Evolutionary conservation across 2,329 filamentous ascomycete species (phyloP), one percentile per base, ranked within the genome.

Genomic region (Chaetothyriales sp.): DNA sequence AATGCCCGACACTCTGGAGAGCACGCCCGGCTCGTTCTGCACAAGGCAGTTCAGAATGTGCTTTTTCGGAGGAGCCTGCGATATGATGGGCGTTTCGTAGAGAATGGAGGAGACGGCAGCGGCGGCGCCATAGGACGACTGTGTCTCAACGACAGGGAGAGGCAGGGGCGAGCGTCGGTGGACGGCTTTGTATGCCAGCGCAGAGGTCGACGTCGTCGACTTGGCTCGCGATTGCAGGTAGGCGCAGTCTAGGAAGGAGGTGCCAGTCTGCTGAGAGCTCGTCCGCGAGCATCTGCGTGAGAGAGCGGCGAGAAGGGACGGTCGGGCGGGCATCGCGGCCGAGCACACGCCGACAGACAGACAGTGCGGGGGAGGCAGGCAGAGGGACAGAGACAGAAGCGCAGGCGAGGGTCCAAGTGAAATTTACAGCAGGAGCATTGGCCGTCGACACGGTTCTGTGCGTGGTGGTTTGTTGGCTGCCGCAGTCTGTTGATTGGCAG

Each of bases 11-110:
- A 98, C 87, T 55, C 92, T 89, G 49, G 90, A 97, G 53, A 98
- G 77, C 52, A 98, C 92, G 73, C 92, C 92, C 10, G 92, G 92
- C 75, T 98, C 92, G 73, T 98, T 98, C 72, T 98, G 92, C 55
- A 98, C 92, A 56, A 98, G 80, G 69, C 92, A 98, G 74, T 98
- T 98, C 70, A 98, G 83, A 66, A 98, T 81, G 71, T 98, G 92
- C 51, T 89, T 84, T 74, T 95, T 97, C 45, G 88, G 85, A 7
- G 92, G 90, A 20, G 82, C 82, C 62, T 77, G 77, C 13, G 88
- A 89, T 6, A 89, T 86, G 18, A 86, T 77, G 5, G 92, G 92
- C 2, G 89, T 97, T 77, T 98, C 92, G 76, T 98, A 98, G 69
- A 98, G 86, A 66, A 98, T 98, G 69, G 90, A 95, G 66, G 88